phyloP scores from a whole-genome alignment of 2,329 filamentous ascomycete genomes.

The Cucurbitaria berberidis region DNA sequence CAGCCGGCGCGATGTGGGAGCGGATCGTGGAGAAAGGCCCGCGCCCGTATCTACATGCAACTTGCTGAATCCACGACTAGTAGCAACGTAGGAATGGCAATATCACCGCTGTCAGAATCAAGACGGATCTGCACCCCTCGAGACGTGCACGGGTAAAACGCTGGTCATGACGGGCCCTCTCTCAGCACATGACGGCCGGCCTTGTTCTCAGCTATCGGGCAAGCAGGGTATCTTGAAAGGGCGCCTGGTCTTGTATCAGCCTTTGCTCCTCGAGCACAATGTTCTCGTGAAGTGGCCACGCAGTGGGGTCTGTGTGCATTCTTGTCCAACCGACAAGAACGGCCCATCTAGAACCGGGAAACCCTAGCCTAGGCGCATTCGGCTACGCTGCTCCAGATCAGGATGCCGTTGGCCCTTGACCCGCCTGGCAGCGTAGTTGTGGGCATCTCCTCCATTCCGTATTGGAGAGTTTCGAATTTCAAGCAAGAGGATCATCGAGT shows the following conservation, averaged over 20 bases:
- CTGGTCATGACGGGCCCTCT: constrained; percentile 1
- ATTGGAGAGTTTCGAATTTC: constrained; percentile 6
- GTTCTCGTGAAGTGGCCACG: constrained; percentile 32
- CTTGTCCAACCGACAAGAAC: constrained; percentile 37
- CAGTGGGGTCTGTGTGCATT: constrained; percentile 42
- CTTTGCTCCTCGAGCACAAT: constrained; percentile 28
- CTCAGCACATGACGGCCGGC: constrained; percentile 15
- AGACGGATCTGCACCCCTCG: constrained; percentile 11
- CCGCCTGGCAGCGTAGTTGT: background rate
- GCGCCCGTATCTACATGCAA: constrained; percentile 39
- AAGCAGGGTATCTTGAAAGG: constrained; percentile 11
- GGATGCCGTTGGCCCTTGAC: constrained; percentile 5
- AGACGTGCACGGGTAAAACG: constrained; percentile 10
- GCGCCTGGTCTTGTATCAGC: constrained; percentile 24
- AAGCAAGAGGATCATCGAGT: constrained; percentile 8
- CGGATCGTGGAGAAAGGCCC: constrained; percentile 46
- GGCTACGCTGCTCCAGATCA: constrained; percentile 20
- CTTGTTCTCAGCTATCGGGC: constrained; percentile 15
- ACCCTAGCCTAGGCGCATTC: constrained; percentile 26
- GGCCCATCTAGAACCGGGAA: constrained; percentile 43
- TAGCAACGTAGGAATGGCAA: constrained; percentile 5
- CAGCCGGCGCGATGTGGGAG: constrained; percentile 49
- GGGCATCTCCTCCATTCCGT: constrained; percentile 7
- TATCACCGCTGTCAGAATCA: constrained; percentile 4
- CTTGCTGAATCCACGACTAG: constrained; percentile 43